phyloP scores from a whole-genome alignment of 176 grass and related monocot species.

The Eleusine indica region DNA sequence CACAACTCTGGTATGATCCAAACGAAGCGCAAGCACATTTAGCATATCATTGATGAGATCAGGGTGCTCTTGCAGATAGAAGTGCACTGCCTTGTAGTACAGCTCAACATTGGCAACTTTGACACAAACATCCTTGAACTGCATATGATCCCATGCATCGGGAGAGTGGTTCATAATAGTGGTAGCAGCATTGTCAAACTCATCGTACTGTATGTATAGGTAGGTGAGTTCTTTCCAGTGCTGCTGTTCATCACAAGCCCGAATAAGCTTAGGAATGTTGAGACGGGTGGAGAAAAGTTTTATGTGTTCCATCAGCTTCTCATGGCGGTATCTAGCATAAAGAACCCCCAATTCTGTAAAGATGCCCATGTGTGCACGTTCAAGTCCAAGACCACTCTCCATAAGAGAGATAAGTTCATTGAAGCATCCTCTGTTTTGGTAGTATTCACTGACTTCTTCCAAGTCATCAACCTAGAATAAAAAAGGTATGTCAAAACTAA shows the following conservation, averaged over 20 bases:
- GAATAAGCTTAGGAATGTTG: constrained; percentile 92
- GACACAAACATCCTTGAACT: constrained; percentile 91
- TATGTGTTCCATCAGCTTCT: constrained; percentile 99
- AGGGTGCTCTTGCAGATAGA: constrained; percentile 97
- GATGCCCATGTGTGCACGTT: constrained; percentile 94
- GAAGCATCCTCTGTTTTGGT: constrained; percentile 92
- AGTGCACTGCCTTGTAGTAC: constrained; percentile 97
- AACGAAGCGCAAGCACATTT: constrained; percentile 85
- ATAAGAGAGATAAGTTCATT: constrained; percentile 96
- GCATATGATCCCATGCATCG: constrained; percentile 99
- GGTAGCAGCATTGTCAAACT: constrained; percentile 97
- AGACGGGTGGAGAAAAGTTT: constrained; percentile 96
- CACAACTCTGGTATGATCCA: constrained; percentile 92
- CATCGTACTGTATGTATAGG: constrained; percentile 91
- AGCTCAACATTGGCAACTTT: constrained; percentile 97
- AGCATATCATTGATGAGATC: constrained; percentile 98
- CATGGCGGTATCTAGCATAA: constrained; percentile 90
- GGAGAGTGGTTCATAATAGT: constrained; percentile 99
- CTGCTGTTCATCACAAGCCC: constrained; percentile 94
- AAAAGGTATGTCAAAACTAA: constrained; percentile 36
- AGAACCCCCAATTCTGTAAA: constrained; percentile 93
- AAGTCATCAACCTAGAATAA: constrained; percentile 82
- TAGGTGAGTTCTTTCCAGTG: constrained; percentile 99
- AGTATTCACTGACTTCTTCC: constrained; percentile 95
- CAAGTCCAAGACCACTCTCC: constrained; percentile 91